Evolutionary conservation across 2,329 filamentous ascomycete genomes (phyloP), one percentile per base, ranked within the genome.

Genomic region (Periglandula ipomoeae): DNA sequence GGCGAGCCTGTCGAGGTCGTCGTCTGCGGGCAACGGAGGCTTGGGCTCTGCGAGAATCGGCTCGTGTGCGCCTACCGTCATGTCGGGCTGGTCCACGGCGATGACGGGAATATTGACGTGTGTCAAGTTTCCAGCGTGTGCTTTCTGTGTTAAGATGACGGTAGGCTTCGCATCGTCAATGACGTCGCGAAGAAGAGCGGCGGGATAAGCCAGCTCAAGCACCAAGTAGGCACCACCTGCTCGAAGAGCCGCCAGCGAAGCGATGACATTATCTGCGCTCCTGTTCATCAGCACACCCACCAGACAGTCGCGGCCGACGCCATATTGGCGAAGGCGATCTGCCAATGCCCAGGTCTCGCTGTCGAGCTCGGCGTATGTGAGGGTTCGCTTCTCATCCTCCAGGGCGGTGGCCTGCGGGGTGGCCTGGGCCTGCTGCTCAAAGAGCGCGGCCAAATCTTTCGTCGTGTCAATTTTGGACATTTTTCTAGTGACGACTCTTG

Each of bases 221-320:
- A 90, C 86, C 5, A 91, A 72, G 60, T 89, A 91, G 2, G 87
- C 87, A 47, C 87, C 87, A 46, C 86, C 87, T 2, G 87, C 86
- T 51, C 84, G 80, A 35, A 90, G 75, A n/a, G 84, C 81, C 23
- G 87, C 87, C 46, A 91, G 71, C 60, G 84, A 89, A 15, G 85
- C 82, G 64, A 90, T 82, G 52, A 91, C 84, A 65, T 90, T 89
- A 66, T 89, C 78, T 44, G 85, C 84, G 62, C 84, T 87, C 48
- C 86, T 81, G 49, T 81, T 82, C 60, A 90, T 75, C 46, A 90
- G 74, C 38, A 91, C 81, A 47, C 87, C 87, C 27, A 90, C 86
- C 17, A 89, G 74, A 55, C 74, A 76, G 64, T 91, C 85, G 51
- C 85, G 82, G 49, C 79, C 76, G 48, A 90, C 85, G 39, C 85